Base-by-base conservation (phyloP, 2,329 filamentous ascomycete genomes). In the Aphanocladium album region DNA sequence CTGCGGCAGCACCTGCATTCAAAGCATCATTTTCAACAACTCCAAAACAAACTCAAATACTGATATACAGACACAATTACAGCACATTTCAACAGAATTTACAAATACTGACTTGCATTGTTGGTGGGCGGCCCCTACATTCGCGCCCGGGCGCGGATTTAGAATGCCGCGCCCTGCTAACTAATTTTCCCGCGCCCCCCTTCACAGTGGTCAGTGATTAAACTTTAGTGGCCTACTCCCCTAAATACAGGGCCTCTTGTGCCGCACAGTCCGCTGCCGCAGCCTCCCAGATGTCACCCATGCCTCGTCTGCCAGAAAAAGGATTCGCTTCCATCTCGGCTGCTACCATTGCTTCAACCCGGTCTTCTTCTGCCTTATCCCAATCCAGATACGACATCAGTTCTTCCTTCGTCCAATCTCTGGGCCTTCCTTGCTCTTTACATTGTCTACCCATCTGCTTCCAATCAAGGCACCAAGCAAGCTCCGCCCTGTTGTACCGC, bases 341-440 rank as follows among this genome's bases (percentile, higher is more conserved):
- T 5, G 52, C 58, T 12, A 66, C 52, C 30, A 58, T 51, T 39
- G 62, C 62, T 54, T 67, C 63, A 53, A 67, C 53, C 12, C 64
- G 63, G n/a, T 66, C 60, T 39, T 67, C 56, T 59, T 69, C 64
- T 19, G 62, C 60, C 54, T 57, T 65, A 17, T 62, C 59, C 64
- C 64, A 68, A 54, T 68, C 66, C 25, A 67, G 43, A 61, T 67
- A 68, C 27, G 64, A 62, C 61, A 66, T 67, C 61, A 68, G 66
- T 52, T 69, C 64, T 50, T 67, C 64, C 62, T 62, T 65, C 5
- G 55, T 65, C 63, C 60, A 68, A 4, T 66, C 51, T n/a, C 64
- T 65, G 11, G 47, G 59, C 8, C 63, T 60, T 49, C 45, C 57
- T 21, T 56, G 56, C 25, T 30, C 62, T 17, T 16, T 62, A 33